These are phyloP conservation scores for Otatea glauca DNA, from an alignment of 176 grass and related monocot genomes.

Conservation along the genomic window DNA sequence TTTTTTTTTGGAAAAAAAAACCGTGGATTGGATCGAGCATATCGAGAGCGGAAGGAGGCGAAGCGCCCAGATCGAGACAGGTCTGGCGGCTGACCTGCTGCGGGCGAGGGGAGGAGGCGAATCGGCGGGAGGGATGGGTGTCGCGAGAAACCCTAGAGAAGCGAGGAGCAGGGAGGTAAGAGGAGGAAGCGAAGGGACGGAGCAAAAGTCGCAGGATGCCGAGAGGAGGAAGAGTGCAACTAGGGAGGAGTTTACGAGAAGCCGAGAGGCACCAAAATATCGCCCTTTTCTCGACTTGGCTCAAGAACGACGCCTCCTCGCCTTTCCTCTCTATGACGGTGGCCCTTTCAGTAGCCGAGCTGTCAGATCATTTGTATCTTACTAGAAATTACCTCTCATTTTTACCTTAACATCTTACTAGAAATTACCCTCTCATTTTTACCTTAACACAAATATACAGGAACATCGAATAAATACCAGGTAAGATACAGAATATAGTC, in stretches of 20 bases:
- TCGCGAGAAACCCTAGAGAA: constrained; percentile 43
- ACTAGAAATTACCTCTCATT: too few relatives aligned
- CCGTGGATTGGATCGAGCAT: constrained; percentile 26
- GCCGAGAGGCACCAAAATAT: neutral
- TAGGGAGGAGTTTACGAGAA: neutral
- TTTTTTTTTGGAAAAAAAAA: neutral
- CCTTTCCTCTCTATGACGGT: too few relatives aligned
- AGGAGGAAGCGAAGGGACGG: constrained; percentile 1
- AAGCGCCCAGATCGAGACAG: neutral
- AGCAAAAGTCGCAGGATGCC: neutral
- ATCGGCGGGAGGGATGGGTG: neutral
- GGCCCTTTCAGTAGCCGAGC: too few relatives aligned
- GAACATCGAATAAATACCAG: too few relatives aligned
- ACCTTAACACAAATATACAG: too few relatives aligned
- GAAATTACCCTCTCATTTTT: too few relatives aligned
- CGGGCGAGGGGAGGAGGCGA: neutral
- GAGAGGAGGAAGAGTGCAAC: neutral
- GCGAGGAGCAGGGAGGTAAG: neutral
- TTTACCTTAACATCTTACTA: too few relatives aligned
- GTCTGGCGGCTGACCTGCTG: neutral
- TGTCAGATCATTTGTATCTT: too few relatives aligned
- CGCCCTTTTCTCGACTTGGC: too few relatives aligned
- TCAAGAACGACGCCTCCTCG: too few relatives aligned
- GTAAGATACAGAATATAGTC: too few relatives aligned
- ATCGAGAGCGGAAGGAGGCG: neutral